Evolutionary conservation across 768 basidiomycete genomes (phyloP).

Genomic region (Leccinum boreale): DNA sequence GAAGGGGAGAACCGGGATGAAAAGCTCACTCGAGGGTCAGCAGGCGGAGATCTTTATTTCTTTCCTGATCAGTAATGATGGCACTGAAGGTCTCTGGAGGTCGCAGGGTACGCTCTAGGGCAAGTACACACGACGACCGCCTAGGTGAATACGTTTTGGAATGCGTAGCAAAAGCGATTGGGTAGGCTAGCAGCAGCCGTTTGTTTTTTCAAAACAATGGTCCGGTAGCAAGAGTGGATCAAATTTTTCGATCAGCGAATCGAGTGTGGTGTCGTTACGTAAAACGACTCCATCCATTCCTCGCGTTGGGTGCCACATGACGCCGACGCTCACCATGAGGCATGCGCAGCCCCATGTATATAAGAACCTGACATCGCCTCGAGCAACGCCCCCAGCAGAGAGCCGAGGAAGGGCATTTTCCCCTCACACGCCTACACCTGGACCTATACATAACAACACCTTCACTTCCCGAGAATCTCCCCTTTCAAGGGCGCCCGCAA

Average conservation of each 20-base stretch:
- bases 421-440: conserved; percentile 12
- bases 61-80: conserved; percentile 75
- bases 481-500: conserved; percentile 9
- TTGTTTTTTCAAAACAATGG: background rate
- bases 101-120: conserved; percentile 30
- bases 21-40: conserved; percentile 69
- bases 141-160: conserved; percentile 13
- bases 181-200: conserved; percentile 1
- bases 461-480: conserved; percentile 1
- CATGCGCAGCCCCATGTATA: conserved; percentile 6
- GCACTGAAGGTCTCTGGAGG: conserved; percentile 37
- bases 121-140: conserved; percentile 21
- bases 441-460: conserved; percentile 17
- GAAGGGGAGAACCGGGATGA: conserved; percentile 19
- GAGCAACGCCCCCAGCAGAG: conserved; percentile 9
- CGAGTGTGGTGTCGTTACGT: conserved; percentile 16
- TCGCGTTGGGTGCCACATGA: background rate
- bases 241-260: conserved; percentile 18
- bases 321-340: conserved; percentile 17
- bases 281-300: conserved; percentile 15
- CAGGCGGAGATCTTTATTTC: conserved; percentile 78
- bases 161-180: conserved; percentile 25
- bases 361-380: conserved; percentile 20
- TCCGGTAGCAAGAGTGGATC: conserved; percentile 8
- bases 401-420: conserved; percentile 11